Evolutionary conservation across 192 early-diverging fungal species (phyloP).

Genomic region (Jimgerdemannia flammicorona): DNA sequence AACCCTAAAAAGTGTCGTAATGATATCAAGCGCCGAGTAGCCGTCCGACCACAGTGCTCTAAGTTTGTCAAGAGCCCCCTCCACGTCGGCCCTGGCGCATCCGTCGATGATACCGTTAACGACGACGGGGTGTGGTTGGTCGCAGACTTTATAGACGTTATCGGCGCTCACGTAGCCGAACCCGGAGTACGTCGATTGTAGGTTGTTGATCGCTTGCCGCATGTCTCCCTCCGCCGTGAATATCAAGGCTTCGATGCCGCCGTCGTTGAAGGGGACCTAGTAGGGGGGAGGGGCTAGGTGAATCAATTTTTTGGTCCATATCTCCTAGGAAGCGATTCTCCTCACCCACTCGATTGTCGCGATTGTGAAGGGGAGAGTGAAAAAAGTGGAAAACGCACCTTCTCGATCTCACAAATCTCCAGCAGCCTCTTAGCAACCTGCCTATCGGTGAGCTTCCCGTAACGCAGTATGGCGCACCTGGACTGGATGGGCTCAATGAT

Average conservation of each 20-base stretch:
- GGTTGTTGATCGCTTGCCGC: conserved; percentile 97
- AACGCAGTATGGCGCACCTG: conserved; percentile 91
- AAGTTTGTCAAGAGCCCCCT: conserved; percentile 66
- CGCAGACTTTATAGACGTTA: conserved; percentile 97
- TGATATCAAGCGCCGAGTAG: conserved; percentile 87
- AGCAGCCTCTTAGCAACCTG: conserved; percentile 78
- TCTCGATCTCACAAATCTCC: conserved; percentile 82
- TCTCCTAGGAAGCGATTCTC: too few species aligned
- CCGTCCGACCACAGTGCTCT: conserved; percentile 77
- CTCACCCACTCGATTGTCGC: too few species aligned
- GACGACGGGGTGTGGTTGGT: conserved; percentile 89
- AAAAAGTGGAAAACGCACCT: conserved; percentile 46
- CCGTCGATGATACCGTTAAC: conserved; percentile 70
- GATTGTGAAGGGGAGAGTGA: too few species aligned
- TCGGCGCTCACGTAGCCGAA: conserved; percentile 83
- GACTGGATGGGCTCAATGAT: conserved; percentile 99
- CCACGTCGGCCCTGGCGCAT: conserved; percentile 66
- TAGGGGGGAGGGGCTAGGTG: neutral
- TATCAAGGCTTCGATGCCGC: conserved; percentile 89
- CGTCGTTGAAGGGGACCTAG: conserved; percentile 82
- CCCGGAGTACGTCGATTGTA: conserved; percentile 87
- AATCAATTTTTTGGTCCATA: too few species aligned
- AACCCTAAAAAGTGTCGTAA: conserved; percentile 89
- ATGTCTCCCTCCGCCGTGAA: conserved; percentile 98
- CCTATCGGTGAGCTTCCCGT: conserved; percentile 69